Evolutionary conservation across 306 rosid genomes (phyloP).

Genomic region (Gleditsia sinensis): DNA sequence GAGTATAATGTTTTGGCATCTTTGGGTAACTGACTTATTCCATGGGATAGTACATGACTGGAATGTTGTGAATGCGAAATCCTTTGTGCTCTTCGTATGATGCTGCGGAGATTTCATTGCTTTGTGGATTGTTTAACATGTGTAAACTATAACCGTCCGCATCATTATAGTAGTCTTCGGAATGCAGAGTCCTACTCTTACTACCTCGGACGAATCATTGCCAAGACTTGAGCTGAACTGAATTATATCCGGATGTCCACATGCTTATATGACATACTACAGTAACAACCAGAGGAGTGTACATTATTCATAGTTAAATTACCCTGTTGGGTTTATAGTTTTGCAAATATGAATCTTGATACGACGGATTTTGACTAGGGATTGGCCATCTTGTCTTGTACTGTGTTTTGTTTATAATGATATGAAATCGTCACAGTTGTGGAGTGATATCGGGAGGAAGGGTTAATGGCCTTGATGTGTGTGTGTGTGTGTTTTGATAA

Average conservation of each 20-base stretch:
- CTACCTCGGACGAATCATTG: constrained; percentile 12
- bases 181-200: constrained; percentile 4
- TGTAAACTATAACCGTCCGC: constrained; percentile 18
- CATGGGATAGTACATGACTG: constrained; percentile 24
- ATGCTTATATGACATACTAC: constrained; percentile 24
- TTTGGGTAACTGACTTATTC: constrained; percentile 41
- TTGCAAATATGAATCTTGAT: constrained; percentile 26
- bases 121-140: constrained; percentile 12
- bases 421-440: constrained; percentile 8
- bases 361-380: constrained; percentile 1
- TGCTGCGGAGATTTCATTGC: constrained; percentile 37
- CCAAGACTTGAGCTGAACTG: constrained; percentile 10
- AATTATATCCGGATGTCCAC: constrained; percentile 24
- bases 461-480: background rate
- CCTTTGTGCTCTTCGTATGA: constrained; percentile 23
- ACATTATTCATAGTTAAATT: constrained; percentile 25
- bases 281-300: constrained; percentile 27
- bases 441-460: background rate
- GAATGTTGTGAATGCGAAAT: constrained; percentile 25
- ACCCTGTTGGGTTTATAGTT: constrained; percentile 28
- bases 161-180: constrained; percentile 21
- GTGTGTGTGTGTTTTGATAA: no score
- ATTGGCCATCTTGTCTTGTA: constrained; percentile 25
- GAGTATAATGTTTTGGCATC: constrained; percentile 65
- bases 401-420: background rate